Percentiles rank a stretch among this genome's conserved stretches.
These are phyloP conservation scores for Eustoma russellianum DNA, from an alignment of 257 asterid species.

Conservation along the genomic window DNA sequence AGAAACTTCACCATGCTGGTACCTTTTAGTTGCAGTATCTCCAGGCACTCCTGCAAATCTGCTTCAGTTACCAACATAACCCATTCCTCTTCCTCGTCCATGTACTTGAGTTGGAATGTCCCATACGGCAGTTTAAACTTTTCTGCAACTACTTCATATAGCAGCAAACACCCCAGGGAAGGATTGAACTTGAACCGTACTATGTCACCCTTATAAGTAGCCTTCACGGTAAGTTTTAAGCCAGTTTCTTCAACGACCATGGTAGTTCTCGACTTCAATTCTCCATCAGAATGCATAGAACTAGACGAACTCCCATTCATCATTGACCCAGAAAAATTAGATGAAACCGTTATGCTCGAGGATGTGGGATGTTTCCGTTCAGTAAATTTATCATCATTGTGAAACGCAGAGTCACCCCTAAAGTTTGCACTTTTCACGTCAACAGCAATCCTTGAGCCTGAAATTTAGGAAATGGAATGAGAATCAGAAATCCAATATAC, in stretches of 20 bases:
- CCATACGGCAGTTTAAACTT: slow-evolving; percentile 61
- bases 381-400: slow-evolving; percentile 20
- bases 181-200: slow-evolving; percentile 61
- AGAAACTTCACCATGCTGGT: slow-evolving; percentile 48
- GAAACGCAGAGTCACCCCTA: slow-evolving; percentile 15
- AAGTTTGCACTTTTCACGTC: slow-evolving; percentile 17
- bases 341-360: slow-evolving; percentile 59
- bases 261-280: slow-evolving; percentile 19
- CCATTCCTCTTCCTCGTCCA: slow-evolving; percentile 95
- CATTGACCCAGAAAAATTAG: slow-evolving; percentile 46
- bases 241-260: slow-evolving; percentile 30
- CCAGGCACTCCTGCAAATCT: slow-evolving; percentile 76
- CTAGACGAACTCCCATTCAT: slow-evolving; percentile 47
- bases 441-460: slow-evolving; percentile 23
- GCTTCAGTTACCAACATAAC: slow-evolving; percentile 80
- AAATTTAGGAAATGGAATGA: slow-evolving; percentile 20
- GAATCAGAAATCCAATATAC: slow-evolving; percentile 20
- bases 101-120: slow-evolving; percentile 69
- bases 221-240: slow-evolving; percentile 48
- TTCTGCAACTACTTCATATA: slow-evolving; percentile 64
- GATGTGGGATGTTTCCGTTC: slow-evolving; percentile 48
- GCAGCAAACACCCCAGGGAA: slow-evolving; percentile 37
- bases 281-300: slow-evolving; percentile 36
- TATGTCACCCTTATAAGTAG: slow-evolving; percentile 59
- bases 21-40: slow-evolving; percentile 44